phyloP scores from a whole-genome alignment of 2,329 filamentous ascomycete species.

The Teratosphaeria zuluensis region DNA sequence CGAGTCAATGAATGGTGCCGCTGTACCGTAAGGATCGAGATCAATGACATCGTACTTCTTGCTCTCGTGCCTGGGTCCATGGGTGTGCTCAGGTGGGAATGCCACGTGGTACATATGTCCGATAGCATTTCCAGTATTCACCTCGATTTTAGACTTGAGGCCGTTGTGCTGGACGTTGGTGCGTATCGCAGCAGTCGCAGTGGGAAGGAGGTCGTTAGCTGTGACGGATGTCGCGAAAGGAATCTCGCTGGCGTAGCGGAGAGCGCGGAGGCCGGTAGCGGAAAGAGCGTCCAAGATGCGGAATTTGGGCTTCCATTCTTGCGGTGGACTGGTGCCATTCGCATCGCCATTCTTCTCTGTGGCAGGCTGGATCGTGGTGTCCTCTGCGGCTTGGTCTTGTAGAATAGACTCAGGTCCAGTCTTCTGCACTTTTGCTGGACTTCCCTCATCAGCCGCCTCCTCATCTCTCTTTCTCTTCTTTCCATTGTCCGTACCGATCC shows the following conservation, averaged over 20 bases:
- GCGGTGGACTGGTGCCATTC: neutral
- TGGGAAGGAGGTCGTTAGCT: conserved; percentile 73
- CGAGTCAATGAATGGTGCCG: conserved; percentile 83
- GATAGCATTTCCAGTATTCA: conserved; percentile 73
- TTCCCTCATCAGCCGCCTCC: neutral
- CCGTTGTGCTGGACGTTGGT: conserved; percentile 78
- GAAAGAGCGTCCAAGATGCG: conserved; percentile 92
- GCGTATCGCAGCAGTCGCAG: conserved; percentile 53
- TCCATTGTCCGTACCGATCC: neutral
- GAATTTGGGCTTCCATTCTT: conserved; percentile 42
- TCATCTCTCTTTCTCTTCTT: conserved; percentile 1
- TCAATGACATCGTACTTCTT: conserved; percentile 84
- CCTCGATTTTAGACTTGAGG: conserved; percentile 58
- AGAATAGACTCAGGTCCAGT: neutral
- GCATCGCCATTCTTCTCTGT: neutral
- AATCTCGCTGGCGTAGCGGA: conserved; percentile 86
- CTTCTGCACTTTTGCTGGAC: neutral
- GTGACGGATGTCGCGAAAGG: conserved; percentile 43
- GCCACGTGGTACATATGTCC: conserved; percentile 72
- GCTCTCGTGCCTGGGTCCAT: conserved; percentile 28
- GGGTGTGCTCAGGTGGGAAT: conserved; percentile 22
- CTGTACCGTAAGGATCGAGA: conserved; percentile 90
- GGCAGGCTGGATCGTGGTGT: neutral
- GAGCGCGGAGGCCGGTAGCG: conserved; percentile 79
- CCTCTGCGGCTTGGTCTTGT: neutral